Conservation (phyloP, 2,329 filamentous ascomycete species). For the Pseudocercospora eumusae region DNA sequence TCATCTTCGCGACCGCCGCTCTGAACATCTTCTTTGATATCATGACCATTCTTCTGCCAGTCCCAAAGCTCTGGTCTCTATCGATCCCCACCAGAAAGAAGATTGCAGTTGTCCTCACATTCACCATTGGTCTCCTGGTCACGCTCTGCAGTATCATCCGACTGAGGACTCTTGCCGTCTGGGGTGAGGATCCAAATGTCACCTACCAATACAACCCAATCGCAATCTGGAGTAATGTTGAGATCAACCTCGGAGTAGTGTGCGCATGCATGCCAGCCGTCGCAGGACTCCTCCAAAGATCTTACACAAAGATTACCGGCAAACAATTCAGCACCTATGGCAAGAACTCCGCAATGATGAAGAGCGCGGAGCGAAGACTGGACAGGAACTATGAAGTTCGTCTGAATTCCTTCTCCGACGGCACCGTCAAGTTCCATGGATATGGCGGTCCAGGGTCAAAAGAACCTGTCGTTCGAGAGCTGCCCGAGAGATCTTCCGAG, state of each 20-base stretch:
- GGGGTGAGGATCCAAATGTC: constrained; percentile 23
- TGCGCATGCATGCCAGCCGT: constrained; percentile 33
- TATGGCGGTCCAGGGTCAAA: neutral
- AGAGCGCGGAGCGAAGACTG: constrained; percentile 11
- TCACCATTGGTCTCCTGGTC: constrained; percentile 30
- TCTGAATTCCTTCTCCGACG: constrained; percentile 12
- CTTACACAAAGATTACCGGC: constrained; percentile 20
- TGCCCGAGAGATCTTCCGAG: constrained; percentile 8
- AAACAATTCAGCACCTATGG: constrained; percentile 21
- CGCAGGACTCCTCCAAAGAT: constrained; percentile 26
- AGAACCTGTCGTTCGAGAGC: constrained; percentile 10
- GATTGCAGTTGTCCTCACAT: constrained; percentile 27
- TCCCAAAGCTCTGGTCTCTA: constrained; percentile 26
- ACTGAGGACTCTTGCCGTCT: constrained; percentile 23
- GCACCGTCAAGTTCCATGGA: constrained; percentile 11
- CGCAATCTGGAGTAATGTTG: constrained; percentile 28
- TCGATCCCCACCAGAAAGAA: constrained; percentile 28
- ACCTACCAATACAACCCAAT: constrained; percentile 30
- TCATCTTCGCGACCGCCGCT: constrained; percentile 25
- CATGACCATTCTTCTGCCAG: constrained; percentile 28
- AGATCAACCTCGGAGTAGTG: constrained; percentile 29
- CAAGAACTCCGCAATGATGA: constrained; percentile 14
- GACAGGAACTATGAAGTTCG: constrained; percentile 19
- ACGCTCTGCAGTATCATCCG: constrained; percentile 30
- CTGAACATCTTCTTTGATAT: constrained; percentile 31